Percentiles rank a stretch among this genome's conserved stretches.
phyloP scores from a whole-genome alignment of 148 eudicot species.

The Spergularia bocconei region DNA sequence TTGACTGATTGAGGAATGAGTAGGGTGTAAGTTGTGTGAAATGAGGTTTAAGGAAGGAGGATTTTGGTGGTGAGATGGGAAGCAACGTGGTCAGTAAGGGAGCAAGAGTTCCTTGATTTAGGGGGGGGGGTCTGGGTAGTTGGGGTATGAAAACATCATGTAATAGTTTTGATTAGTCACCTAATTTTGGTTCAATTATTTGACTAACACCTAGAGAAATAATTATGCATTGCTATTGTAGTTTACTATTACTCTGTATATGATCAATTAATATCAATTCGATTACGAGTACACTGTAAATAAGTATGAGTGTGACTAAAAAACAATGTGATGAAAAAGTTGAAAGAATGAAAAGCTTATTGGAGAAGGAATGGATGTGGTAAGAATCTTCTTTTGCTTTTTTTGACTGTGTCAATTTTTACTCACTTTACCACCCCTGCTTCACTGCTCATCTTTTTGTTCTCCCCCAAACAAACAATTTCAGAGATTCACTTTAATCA shows the following conservation, averaged over 20 bases:
- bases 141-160: constrained; percentile 11
- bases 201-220: constrained; percentile 10
- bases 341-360: too few species aligned
- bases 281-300: background rate
- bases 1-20: background rate
- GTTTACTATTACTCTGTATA: too few species aligned
- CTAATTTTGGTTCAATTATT: constrained; percentile 32
- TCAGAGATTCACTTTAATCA: background rate
- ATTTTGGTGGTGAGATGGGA: background rate
- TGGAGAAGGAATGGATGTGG: background rate
- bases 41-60: background rate
- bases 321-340: too few species aligned
- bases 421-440: background rate
- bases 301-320: too few species aligned
- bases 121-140: constrained; percentile 13
- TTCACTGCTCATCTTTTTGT: background rate
- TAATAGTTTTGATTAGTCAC: constrained; percentile 22
- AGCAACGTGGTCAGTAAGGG: background rate
- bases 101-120: constrained; percentile 18
- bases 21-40: background rate
- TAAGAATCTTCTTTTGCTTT: background rate
- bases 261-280: background rate
- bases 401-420: background rate
- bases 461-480: background rate
- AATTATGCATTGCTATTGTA: background rate